phyloP scores from a whole-genome alignment of 345 rosid genomes.

The Melaleuca alternifolia region DNA sequence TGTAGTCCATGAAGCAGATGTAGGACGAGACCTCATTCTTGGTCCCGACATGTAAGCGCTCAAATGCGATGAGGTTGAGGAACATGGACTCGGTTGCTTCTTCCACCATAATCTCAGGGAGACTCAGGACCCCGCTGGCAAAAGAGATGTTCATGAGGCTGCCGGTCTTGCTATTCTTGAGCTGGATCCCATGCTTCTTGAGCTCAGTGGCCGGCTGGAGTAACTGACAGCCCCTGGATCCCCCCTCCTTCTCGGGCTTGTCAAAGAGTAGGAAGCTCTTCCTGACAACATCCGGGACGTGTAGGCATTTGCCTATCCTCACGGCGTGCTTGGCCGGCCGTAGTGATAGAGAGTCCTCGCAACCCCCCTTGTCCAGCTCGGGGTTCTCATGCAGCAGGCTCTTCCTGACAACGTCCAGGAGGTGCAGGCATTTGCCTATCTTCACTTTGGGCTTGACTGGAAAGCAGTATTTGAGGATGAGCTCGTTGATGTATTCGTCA shows the following conservation, averaged over 20 bases:
- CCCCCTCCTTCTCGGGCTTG: not conserved
- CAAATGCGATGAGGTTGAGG: no score
- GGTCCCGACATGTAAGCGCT: slow-evolving; percentile 7
- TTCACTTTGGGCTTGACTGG: no score
- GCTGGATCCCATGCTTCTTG: slow-evolving; percentile 25
- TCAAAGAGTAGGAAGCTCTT: slow-evolving; percentile 14
- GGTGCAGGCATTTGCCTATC: no score
- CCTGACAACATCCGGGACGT: slow-evolving; percentile 31
- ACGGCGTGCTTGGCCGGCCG: not conserved
- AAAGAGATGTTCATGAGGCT: slow-evolving; percentile 38
- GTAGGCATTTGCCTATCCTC: slow-evolving; percentile 23
- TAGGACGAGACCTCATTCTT: not conserved
- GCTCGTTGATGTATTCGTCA: slow-evolving; percentile 18
- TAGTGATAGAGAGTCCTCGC: no score
- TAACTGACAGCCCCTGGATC: not conserved
- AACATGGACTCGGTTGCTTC: slow-evolving; percentile 25
- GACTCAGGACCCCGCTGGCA: slow-evolving; percentile 13
- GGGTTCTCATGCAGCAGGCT: no score
- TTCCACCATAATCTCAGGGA: slow-evolving; percentile 22
- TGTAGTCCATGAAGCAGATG: slow-evolving; percentile 33
- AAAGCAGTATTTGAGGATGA: slow-evolving; percentile 27
- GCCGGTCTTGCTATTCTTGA: slow-evolving; percentile 15
- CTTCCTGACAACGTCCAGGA: no score
- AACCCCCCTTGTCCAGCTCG: no score
- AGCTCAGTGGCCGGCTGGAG: slow-evolving; percentile 33